Percentiles rank a stretch among this genome's conserved stretches.
Conservation (phyloP, 306 rosid genomes). For the Trifolium subterraneum region DNA sequence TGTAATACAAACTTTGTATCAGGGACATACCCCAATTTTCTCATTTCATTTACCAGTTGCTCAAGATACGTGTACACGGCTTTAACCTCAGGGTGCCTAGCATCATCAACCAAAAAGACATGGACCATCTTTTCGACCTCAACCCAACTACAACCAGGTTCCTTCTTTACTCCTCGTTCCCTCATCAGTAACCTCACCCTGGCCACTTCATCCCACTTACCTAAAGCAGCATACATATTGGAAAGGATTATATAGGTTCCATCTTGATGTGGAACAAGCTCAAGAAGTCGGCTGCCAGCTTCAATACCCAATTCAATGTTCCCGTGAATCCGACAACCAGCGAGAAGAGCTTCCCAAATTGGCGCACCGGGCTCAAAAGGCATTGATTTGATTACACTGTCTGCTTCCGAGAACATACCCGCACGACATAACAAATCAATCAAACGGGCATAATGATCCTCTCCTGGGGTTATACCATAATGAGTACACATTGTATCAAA, state of each 20-base stretch:
- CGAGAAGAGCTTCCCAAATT: constrained; percentile 64
- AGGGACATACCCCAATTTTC: constrained; percentile 56
- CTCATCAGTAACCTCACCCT: constrained; percentile 57
- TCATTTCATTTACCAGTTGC: constrained; percentile 54
- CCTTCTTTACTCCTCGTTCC: constrained; percentile 58
- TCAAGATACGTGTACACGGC: constrained; percentile 57
- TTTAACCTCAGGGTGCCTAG: constrained; percentile 57
- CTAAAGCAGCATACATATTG: constrained; percentile 60
- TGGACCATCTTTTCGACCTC: constrained; percentile 60
- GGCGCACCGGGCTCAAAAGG: constrained; percentile 54
- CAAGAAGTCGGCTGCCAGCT: constrained; percentile 53
- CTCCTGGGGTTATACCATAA: constrained; percentile 54
- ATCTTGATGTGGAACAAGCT: constrained; percentile 55
- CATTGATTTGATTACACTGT: constrained; percentile 52
- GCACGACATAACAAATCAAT: constrained; percentile 60
- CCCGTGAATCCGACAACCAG: constrained; percentile 59
- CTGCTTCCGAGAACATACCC: constrained; percentile 55
- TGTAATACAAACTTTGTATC: constrained; percentile 58
- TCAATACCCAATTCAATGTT: constrained; percentile 56
- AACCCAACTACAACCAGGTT: constrained; percentile 69
- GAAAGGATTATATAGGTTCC: constrained; percentile 58
- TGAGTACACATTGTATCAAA: constrained; percentile 48
- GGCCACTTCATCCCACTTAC: constrained; percentile 59
- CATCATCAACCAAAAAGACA: constrained; percentile 61
- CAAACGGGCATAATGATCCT: constrained; percentile 63